Evolutionary conservation across 106 monocot species (phyloP).

Genomic region (Xerophyta viscosa): DNA sequence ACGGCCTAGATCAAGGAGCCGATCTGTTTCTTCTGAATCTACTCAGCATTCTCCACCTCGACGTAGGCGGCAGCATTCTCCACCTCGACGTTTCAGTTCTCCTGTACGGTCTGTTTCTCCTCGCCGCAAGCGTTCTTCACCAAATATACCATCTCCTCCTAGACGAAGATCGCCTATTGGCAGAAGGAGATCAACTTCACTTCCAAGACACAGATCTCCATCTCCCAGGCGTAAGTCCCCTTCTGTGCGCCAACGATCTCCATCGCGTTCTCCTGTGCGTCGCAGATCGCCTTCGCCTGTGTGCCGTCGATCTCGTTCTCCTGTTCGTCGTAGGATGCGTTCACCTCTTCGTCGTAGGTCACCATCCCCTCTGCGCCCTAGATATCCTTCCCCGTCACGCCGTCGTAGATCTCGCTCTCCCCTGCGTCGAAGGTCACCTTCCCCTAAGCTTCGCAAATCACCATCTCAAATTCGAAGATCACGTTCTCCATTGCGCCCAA

Average conservation of each 20-base stretch:
- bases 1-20: constrained; percentile 39
- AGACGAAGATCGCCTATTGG: constrained; percentile 36
- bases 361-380: constrained; percentile 11
- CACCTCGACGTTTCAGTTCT: constrained; percentile 16
- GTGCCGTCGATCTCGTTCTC: constrained; percentile 22
- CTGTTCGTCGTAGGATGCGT: constrained; percentile 5
- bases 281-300: constrained; percentile 24
- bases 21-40: constrained; percentile 37
- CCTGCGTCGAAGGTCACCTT: constrained; percentile 24
- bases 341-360: too few species aligned
- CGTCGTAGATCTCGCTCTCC: constrained; percentile 46
- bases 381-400: constrained; percentile 16
- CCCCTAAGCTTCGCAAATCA: constrained; percentile 32
- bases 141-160: constrained; percentile 18
- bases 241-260: too few species aligned
- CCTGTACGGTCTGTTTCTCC: constrained; percentile 43
- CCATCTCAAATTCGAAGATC: constrained; percentile 27
- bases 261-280: background rate
- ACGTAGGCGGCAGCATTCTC: constrained; percentile 20
- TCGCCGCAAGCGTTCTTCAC: constrained; percentile 23
- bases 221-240: constrained; percentile 12
- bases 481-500: constrained; percentile 26
- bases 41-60: constrained; percentile 31
- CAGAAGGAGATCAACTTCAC: constrained; percentile 28
- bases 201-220: constrained; percentile 12